Base-by-base conservation (phyloP, 495 filamentous ascomycete species). In the Talaromyces proteolyticus region DNA sequence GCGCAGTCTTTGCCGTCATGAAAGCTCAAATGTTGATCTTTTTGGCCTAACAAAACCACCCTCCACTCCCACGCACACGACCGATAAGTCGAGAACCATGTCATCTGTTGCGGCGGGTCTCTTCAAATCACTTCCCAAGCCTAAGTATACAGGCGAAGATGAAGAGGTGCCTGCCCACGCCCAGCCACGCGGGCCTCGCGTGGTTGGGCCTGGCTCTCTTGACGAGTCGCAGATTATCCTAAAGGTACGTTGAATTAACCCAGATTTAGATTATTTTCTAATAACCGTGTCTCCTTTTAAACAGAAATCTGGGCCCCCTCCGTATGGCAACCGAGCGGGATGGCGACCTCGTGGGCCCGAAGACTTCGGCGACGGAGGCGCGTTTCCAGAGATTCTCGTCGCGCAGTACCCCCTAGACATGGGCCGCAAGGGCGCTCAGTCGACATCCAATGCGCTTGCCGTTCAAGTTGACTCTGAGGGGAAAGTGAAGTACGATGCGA, bases 381-480 rank as follows among this genome's bases (percentile, higher is more conserved):
- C 92, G 43, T 98, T 97, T 67, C 91, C 93, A 26, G 93, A 98
- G 65, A 85, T 98, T 40, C 83, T 86, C 20, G 81, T 97, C 42
- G 93, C 92, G 21, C 93, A 98, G 58, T 98, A 98, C 62, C 92
- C 92, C 39, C 83, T 94, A 26, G 87, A 92, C 52, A 94, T 96
- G 91, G 94, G 93, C 29, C 80, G 87, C 49, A 92, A 91, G 66
- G 70, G 71, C 24, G 73, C 78, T 16, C 70, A 84, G 1, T 76
- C 78, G 3, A 85, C 74, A 5, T 91, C 88, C 44, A 97, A 95
- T 65, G 90, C 92, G 42, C 82, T 98, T 24, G 86, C 90, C 8
- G 76, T 97, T 21, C 88, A 96, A 62, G 91, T 97, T 44, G 89
- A 97, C 62, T 82, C 74, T 1, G 84, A 92, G 51, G 93, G 93